A percentile compares a stretch with the other conserved stretches of the same genome.
Conservation (phyloP, 2,329 filamentous ascomycete genomes). For the Diaporthe sp. region DNA sequence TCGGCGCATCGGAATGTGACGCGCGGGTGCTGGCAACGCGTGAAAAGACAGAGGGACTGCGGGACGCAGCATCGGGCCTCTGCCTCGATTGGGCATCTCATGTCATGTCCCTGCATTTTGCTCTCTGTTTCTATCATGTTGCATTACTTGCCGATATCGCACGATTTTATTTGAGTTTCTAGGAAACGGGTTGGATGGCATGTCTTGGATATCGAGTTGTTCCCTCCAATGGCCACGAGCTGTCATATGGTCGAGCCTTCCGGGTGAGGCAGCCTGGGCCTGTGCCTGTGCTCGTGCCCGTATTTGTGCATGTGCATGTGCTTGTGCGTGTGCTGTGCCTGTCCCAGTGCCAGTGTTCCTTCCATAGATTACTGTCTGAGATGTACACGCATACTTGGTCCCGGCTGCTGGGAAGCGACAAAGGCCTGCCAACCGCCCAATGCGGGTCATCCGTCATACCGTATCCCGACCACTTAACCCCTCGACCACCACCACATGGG, state of each 20-base stretch:
- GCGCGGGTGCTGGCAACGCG: neutral
- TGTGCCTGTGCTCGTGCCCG: neutral
- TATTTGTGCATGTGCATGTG: neutral
- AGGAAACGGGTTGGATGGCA: neutral
- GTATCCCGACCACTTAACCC: neutral
- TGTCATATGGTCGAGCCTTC: neutral
- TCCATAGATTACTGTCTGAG: slow-evolving; percentile 31
- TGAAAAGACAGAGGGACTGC: neutral
- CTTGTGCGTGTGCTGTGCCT: neutral
- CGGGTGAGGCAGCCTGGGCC: neutral
- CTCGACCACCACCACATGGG: neutral
- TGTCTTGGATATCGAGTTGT: neutral
- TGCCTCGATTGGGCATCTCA: slow-evolving; percentile 3
- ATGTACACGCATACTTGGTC: neutral
- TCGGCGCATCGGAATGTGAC: slow-evolving; percentile 16
- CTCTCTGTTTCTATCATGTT: neutral
- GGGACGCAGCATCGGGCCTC: slow-evolving; percentile 32
- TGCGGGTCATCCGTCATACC: slow-evolving; percentile 11
- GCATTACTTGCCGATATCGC: slow-evolving; percentile 3
- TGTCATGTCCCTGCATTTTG: slow-evolving; percentile 21
- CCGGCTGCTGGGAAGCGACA: slow-evolving; percentile 26
- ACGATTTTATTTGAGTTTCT: slow-evolving; percentile 11
- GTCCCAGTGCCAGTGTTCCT: neutral
- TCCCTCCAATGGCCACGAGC: neutral
- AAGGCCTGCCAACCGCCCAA: neutral